Evolutionary conservation across 164 flowering plant species (phyloP).

Genomic region (Sedum album): DNA sequence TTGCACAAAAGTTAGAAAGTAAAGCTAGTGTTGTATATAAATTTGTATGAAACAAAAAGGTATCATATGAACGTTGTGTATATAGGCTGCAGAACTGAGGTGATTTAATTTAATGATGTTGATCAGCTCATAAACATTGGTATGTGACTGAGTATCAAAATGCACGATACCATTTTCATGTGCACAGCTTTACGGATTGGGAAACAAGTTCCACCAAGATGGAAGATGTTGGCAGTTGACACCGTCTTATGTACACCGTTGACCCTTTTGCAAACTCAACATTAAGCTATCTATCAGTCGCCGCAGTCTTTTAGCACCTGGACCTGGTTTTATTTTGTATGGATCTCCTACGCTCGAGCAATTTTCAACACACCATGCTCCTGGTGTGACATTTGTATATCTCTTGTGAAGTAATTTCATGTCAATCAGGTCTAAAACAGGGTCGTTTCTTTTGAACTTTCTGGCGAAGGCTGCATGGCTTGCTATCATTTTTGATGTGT

Average conservation of each 20-base stretch:
- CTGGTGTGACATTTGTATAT: constrained; percentile 57
- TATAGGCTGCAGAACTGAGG: too few species aligned
- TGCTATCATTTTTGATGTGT: not conserved
- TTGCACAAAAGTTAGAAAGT: too few species aligned
- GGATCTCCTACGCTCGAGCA: constrained; percentile 53
- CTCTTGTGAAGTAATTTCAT: constrained; percentile 20
- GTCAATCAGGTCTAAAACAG: constrained; percentile 2
- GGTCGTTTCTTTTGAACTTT: not conserved
- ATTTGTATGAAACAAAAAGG: too few species aligned
- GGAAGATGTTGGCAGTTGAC: not conserved
- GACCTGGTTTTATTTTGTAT: constrained; percentile 43
- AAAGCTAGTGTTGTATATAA: too few species aligned
- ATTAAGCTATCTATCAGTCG: constrained; percentile 30
- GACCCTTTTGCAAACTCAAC: constrained; percentile 15
- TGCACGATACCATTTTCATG: not conserved
- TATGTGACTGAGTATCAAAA: not conserved
- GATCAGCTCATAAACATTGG: too few species aligned
- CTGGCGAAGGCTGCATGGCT: constrained; percentile 8
- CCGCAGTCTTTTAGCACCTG: constrained; percentile 51
- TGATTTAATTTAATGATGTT: too few species aligned
- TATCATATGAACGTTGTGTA: too few species aligned
- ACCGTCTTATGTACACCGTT: constrained; percentile 43
- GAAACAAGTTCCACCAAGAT: not conserved
- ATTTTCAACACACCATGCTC: constrained; percentile 70
- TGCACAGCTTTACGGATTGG: not conserved